Percentiles rank a stretch among this genome's conserved stretches.
phyloP scores from a whole-genome alignment of 2,329 filamentous ascomycete species.

The Phyllosticta capitalensis region DNA sequence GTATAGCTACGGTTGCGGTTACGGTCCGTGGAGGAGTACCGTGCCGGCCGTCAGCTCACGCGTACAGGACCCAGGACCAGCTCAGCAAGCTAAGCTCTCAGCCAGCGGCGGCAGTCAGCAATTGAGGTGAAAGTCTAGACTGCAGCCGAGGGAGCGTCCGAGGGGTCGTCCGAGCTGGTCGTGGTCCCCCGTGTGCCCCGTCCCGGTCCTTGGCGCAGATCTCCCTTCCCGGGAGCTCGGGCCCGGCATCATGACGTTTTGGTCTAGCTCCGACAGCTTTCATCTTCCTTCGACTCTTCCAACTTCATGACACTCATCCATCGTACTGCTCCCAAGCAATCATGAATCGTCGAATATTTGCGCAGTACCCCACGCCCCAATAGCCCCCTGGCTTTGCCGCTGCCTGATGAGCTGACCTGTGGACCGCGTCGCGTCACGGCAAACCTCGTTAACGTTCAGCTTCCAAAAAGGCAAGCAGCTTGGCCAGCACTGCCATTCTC shows the following conservation, averaged over 20 bases:
- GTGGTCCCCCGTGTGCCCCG: too few relatives aligned
- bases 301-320: neutral
- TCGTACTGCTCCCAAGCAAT: neutral
- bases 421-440: neutral
- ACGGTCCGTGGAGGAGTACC: neutral
- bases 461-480: neutral
- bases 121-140: neutral
- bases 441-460: too few relatives aligned
- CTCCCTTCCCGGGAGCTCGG: neutral
- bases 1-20: neutral
- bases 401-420: neutral
- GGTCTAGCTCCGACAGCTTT: neutral
- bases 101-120: neutral
- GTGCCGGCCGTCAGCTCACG: too few relatives aligned
- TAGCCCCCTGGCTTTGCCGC: neutral
- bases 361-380: too few relatives aligned
- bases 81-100: too few relatives aligned
- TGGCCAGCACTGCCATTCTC: neutral
- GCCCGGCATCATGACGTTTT: neutral
- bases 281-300: neutral
- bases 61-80: too few relatives aligned
- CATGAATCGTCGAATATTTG: too few relatives aligned
- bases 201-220: neutral
- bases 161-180: too few relatives aligned
- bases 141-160: neutral